Percentiles rank a stretch among this genome's conserved stretches.
Evolutionary conservation across 2,329 filamentous ascomycete genomes (phyloP).

Genomic region (Aspergillus nomiae): DNA sequence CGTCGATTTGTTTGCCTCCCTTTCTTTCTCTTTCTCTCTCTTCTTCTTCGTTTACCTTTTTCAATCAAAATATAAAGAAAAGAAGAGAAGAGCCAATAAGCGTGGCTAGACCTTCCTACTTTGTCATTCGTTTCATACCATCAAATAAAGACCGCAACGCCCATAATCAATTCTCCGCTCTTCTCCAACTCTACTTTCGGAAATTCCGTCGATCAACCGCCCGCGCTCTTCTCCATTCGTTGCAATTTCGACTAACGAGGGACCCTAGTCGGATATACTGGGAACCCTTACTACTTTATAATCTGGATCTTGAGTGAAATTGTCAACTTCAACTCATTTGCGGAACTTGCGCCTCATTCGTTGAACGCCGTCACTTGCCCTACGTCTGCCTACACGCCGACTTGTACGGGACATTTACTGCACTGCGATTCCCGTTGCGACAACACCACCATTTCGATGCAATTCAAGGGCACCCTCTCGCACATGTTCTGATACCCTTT

Average conservation of each 20-base stretch:
- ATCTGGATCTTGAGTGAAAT: slow-evolving; percentile 9
- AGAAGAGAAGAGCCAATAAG: neutral
- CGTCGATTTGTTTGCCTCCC: slow-evolving; percentile 2
- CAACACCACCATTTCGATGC: slow-evolving; percentile 14
- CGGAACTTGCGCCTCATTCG: slow-evolving; percentile 8
- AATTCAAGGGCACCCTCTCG: slow-evolving; percentile 3
- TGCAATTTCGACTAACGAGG: slow-evolving; percentile 13
- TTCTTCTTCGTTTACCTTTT: neutral
- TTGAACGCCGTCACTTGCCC: slow-evolving; percentile 12
- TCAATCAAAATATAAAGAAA: slow-evolving; percentile 3
- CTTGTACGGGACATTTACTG: neutral
- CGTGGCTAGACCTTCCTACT: neutral
- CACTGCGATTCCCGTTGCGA: neutral
- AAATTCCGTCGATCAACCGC: slow-evolving; percentile 24
- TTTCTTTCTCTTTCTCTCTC: slow-evolving; percentile 6
- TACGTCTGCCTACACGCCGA: slow-evolving; percentile 10
- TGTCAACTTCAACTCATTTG: slow-evolving; percentile 9
- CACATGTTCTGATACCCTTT: slow-evolving; percentile 17
- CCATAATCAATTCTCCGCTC: slow-evolving; percentile 16
- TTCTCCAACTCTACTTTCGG: slow-evolving; percentile 16
- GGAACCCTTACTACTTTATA: neutral
- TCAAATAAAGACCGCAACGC: neutral
- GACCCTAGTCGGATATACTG: slow-evolving; percentile 11
- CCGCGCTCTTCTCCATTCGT: slow-evolving; percentile 20
- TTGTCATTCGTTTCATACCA: slow-evolving; percentile 9